Conservation (phyloP, 352 stramenopile species). For the Phytopythium montanum region DNA sequence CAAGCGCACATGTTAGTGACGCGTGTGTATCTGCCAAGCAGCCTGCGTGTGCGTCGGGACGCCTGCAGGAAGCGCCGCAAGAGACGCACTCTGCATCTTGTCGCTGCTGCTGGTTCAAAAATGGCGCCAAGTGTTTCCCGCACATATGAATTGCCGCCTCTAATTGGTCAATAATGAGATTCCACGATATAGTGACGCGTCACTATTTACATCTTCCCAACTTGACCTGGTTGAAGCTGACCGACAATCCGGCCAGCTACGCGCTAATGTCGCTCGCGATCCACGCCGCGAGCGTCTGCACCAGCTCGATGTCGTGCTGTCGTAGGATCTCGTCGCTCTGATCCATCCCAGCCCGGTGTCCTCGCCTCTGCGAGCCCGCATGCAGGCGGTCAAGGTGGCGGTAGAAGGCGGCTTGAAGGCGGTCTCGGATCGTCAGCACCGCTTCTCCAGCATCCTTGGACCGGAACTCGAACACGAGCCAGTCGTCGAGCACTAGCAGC, state of each 20-base stretch:
- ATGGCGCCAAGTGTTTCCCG: neutral
- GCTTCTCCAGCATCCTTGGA: conserved; percentile 37
- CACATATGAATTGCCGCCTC: neutral
- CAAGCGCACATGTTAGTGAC: neutral
- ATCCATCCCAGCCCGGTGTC: neutral
- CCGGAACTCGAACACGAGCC: conserved; percentile 62
- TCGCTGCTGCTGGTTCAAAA: neutral
- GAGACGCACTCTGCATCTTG: conserved; percentile 5
- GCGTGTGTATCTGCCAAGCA: neutral
- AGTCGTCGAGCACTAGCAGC: conserved; percentile 69
- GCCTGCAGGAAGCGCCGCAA: neutral
- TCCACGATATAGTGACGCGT: neutral
- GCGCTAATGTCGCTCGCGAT: conserved; percentile 15
- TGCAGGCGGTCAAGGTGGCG: conserved; percentile 67
- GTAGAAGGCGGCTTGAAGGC: conserved; percentile 57
- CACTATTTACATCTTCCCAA: neutral
- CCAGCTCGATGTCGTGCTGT: conserved; percentile 52
- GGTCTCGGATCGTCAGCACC: conserved; percentile 47
- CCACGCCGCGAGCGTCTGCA: conserved; percentile 46
- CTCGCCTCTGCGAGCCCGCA: conserved; percentile 17
- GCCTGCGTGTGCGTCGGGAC: neutral
- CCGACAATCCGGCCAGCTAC: neutral
- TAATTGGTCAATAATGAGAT: conserved; percentile 2
- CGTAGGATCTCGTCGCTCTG: conserved; percentile 18
- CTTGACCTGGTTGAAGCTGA: conserved; percentile 7